Evolutionary conservation across 768 basidiomycete genomes (phyloP), one percentile per base, ranked within the genome.

Genomic region (Lactarius quietus): DNA sequence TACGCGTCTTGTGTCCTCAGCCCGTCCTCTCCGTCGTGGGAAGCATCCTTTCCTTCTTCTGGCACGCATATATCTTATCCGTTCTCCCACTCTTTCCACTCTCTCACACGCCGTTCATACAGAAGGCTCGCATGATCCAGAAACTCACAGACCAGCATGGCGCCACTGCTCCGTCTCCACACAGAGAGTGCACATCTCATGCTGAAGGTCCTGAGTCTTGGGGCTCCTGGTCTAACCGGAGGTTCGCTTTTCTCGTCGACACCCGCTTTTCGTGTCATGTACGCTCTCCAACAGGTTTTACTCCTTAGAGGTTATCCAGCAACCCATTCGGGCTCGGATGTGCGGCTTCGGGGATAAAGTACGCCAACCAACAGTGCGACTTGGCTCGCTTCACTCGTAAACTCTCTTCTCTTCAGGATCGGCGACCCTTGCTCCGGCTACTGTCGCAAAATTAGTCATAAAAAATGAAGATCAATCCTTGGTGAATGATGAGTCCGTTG

Each of bases 311-410:
- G 84, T 95, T 71, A 83, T 92, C 3, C 95, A 97, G 74, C 86
- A 95, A 70, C 95, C 95, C 45, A 76, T 92, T 55, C 86, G 95
- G 51, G 95, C 95, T 57, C 85, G 95, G 69, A 95, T 95, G 88
- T 96, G 95, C 74, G 95, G 95, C 14, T 95, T 96, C 75, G 95
- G 95, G 53, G 93, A 97, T 81, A 96, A 95, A 82, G 94, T 93
- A 70, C 65, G 81, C 72, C 23, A 33, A 39, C 53, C 33, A 56
- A 55, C 29, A 66, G 56, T 62, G 68, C 57, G 51, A 55, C 59
- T 54, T 61, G 41, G 53, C 35, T 51, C 57, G 39, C 29, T 28
- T 39, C 43, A 36, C 41, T 23, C 54, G 12, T 66, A 54, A 63
- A 29, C 48, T 73, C 69, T 61, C 43, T 45, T 36, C 36, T 54